Evolutionary conservation across 352 stramenopile species (phyloP).

Genomic region (Phytophthora citrophthora): DNA sequence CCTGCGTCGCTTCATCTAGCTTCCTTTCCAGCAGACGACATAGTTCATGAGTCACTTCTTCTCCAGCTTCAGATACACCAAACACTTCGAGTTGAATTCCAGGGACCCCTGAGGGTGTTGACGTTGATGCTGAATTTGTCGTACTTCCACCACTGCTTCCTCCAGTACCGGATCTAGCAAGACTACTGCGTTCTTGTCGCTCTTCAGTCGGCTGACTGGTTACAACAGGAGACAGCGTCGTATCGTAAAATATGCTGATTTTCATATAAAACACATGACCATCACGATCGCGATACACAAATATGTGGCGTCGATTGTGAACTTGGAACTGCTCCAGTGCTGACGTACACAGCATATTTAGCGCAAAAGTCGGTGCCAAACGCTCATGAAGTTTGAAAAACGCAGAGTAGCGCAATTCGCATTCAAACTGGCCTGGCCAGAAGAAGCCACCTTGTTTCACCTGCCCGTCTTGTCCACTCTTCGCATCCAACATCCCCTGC

Average conservation of each 20-base stretch:
- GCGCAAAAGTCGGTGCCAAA: constrained; percentile 74
- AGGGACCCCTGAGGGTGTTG: constrained; percentile 21
- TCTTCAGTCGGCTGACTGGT: constrained; percentile 22
- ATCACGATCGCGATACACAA: constrained; percentile 86
- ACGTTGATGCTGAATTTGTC: constrained; percentile 10
- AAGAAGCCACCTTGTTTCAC: constrained; percentile 61
- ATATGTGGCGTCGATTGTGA: constrained; percentile 87
- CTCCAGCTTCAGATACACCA: constrained; percentile 75
- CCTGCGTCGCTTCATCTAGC: constrained; percentile 83
- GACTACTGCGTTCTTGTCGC: constrained; percentile 31
- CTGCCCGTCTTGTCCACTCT: constrained; percentile 13
- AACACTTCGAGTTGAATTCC: constrained; percentile 87
- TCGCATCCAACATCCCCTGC: constrained; percentile 30
- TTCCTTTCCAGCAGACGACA: constrained; percentile 86
- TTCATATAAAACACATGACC: constrained; percentile 92
- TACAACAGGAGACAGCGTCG: constrained; percentile 8
- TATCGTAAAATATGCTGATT: constrained; percentile 68
- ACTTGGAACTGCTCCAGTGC: constrained; percentile 91
- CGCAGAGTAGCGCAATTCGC: constrained; percentile 76
- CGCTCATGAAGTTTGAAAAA: constrained; percentile 86
- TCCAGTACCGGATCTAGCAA: constrained; percentile 30
- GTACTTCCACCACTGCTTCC: constrained; percentile 22
- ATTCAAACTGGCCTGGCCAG: constrained; percentile 89
- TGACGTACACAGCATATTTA: constrained; percentile 86
- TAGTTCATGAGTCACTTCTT: constrained; percentile 88